Percentiles rank a stretch among this genome's conserved stretches.
phyloP scores from a whole-genome alignment of 768 basidiomycete genomes.

The Pulveroboletus ravenelii region DNA sequence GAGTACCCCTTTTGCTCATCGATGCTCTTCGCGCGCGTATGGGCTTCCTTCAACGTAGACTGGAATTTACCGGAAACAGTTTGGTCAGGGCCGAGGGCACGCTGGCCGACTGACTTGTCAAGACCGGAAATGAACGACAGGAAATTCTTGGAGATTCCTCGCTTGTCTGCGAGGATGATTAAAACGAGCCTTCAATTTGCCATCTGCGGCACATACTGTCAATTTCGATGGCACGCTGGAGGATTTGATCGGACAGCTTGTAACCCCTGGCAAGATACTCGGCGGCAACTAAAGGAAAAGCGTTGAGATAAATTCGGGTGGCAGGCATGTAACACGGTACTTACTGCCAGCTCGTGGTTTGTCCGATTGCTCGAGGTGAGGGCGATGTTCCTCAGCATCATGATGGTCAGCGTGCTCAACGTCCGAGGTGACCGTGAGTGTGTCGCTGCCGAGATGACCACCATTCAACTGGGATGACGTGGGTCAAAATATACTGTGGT shows the following conservation, averaged over 20 bases:
- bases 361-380: constrained; percentile 70
- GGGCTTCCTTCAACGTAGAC: constrained; percentile 56
- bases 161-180: constrained; percentile 44
- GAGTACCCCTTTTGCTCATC: constrained; percentile 79
- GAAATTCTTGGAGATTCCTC: constrained; percentile 88
- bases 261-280: constrained; percentile 95
- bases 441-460: constrained; percentile 68
- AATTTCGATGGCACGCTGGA: constrained; percentile 78
- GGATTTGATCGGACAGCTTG: constrained; percentile 66
- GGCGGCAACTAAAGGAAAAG: constrained; percentile 60
- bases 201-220: constrained; percentile 43
- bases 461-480: constrained; percentile 54
- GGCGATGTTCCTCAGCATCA: constrained; percentile 34
- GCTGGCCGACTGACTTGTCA: constrained; percentile 65
- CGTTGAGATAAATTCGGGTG: background rate
- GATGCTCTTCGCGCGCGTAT: constrained; percentile 64
- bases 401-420: constrained; percentile 53
- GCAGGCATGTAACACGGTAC: constrained; percentile 17
- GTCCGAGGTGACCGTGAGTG: constrained; percentile 69
- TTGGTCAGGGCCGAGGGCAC: constrained; percentile 72
- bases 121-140: constrained; percentile 69
- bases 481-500: background rate
- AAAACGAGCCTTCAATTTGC: background rate
- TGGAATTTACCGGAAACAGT: constrained; percentile 75
- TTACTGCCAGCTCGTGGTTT: constrained; percentile 86